Base-by-base conservation (phyloP, 1,139 yeast species). In the Ogataea hybrid region DNA sequence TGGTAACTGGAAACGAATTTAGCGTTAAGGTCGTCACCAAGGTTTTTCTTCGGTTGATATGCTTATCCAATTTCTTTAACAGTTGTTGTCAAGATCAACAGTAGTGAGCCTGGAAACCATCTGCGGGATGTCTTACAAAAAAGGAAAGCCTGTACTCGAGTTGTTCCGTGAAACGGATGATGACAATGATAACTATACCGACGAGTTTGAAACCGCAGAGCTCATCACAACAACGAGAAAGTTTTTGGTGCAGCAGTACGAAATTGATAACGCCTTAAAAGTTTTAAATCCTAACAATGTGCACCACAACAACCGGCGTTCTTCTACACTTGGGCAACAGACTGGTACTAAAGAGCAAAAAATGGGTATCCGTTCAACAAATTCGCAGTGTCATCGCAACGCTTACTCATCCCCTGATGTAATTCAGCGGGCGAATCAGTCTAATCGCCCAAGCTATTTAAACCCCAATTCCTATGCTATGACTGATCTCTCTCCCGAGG, bases 401-500 rank as follows among this genome's bases (percentile, higher is more conserved):
- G 15, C 32, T 25, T 30, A 32, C 8, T 6, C 33, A 4, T 12
- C 28, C 10, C 15, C 27, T 18, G 22, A 20, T 28, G 21, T 11
- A 6, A 15, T 32, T 6, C 21, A 7, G 37, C 36, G 41, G 15
- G 21, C 18, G n/a, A 15, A 31, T 18, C 23, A 14, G n/a, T 4
- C 16, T 23, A 38, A 28, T 32, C 41, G 32, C 25, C 25, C 32
- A 18, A 36, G 17, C 41, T 10, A 14, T 28, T 11, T 20, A 12
- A 15, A 16, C 9, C 11, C 32, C 29, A 31, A 22, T 16, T 29
- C 38, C 20, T 32, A 25, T 37, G 42, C 42, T 18, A 48, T 47
- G 50, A 41, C 49, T 10, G 57, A 51, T 34, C 38, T 53, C 4
- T 32, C 51, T n/a, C 31, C 43, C 11, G 32, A 37, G 2, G 51